These are phyloP conservation scores for Nothopassalora personata DNA, from an alignment of 2,329 filamentous ascomycete species.

Conservation along the genomic window DNA sequence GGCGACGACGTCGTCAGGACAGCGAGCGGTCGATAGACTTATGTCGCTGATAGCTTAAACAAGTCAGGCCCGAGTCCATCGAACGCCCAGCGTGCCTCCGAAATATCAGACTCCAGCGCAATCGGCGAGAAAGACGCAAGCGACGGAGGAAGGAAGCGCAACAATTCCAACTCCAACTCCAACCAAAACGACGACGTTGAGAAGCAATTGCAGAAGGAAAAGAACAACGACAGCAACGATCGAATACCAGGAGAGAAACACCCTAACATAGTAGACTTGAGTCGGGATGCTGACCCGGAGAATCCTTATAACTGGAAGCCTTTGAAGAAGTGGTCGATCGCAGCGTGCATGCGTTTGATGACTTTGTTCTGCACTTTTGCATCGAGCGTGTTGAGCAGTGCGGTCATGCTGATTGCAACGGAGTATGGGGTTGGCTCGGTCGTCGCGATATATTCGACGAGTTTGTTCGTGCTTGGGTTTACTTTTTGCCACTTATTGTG, in stretches of 20 bases:
- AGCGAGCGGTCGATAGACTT: not conserved
- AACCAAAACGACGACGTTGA: constrained; percentile 12
- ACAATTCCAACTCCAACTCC: constrained; percentile 1
- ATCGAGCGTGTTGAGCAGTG: constrained; percentile 28
- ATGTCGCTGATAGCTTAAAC: not conserved
- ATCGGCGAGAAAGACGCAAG: not conserved
- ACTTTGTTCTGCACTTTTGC: constrained; percentile 51
- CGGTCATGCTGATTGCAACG: constrained; percentile 14
- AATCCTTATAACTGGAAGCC: constrained; percentile 21
- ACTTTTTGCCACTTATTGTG: constrained; percentile 8
- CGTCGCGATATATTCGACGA: constrained; percentile 23
- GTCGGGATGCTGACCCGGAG: constrained; percentile 18
- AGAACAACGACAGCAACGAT: constrained; percentile 3
- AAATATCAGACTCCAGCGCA: constrained; percentile 4
- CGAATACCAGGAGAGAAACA: constrained; percentile 15
- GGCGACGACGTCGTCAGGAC: not conserved
- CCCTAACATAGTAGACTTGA: constrained; percentile 23
- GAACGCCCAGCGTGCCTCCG: not conserved
- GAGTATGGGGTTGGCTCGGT: constrained; percentile 23
- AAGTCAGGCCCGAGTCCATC: not conserved
- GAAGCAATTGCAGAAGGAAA: constrained; percentile 8
- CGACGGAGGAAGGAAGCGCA: constrained; percentile 1
- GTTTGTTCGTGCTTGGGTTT: constrained; percentile 24
- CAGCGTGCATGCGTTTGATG: constrained; percentile 21
- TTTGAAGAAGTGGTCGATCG: constrained; percentile 23